Conservation (phyloP, 208 protist genomes). For the Angomonas ambiguus region DNA sequence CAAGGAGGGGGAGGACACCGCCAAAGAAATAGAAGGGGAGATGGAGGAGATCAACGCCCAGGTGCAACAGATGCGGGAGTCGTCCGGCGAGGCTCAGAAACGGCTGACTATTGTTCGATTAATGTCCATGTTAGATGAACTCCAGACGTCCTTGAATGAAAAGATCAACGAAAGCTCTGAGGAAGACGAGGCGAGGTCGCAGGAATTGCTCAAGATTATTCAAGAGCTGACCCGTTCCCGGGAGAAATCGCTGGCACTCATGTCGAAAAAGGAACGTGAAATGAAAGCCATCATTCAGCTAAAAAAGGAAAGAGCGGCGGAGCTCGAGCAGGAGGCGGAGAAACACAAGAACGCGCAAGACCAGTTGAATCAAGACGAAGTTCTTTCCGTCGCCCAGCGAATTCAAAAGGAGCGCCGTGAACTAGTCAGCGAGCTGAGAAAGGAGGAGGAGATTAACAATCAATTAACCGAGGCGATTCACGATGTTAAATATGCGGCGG, state of each 20-base stretch:
- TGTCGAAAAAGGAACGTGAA: constrained; percentile 65
- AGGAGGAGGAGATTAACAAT: constrained; percentile 50
- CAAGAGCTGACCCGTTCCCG: constrained; percentile 74
- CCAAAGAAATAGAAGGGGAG: constrained; percentile 27
- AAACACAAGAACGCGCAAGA: constrained; percentile 37
- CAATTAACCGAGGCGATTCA: constrained; percentile 38
- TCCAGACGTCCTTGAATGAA: constrained; percentile 52
- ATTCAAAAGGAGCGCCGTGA: constrained; percentile 62
- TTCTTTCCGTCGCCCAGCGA: constrained; percentile 39
- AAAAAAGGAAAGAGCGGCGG: constrained; percentile 62
- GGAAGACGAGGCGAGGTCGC: constrained; percentile 51
- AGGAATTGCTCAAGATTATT: constrained; percentile 67
- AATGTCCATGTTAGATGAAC: constrained; percentile 74
- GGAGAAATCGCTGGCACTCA: constrained; percentile 50
- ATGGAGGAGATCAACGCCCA: constrained; percentile 39
- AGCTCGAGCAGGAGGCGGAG: constrained; percentile 52
- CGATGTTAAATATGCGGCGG: constrained; percentile 50
- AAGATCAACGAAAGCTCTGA: constrained; percentile 40
- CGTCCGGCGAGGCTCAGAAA: constrained; percentile 40
- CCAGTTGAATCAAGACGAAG: constrained; percentile 45
- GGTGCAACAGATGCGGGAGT: constrained; percentile 32
- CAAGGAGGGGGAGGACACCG: constrained; percentile 14
- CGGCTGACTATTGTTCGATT: constrained; percentile 58
- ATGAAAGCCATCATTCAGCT: constrained; percentile 52
- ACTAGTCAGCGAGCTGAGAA: constrained; percentile 58